A percentile compares a stretch with the other conserved stretches of the same genome.
Evolutionary conservation across 768 basidiomycete species (phyloP).

Genomic region (Suillus spraguei): DNA sequence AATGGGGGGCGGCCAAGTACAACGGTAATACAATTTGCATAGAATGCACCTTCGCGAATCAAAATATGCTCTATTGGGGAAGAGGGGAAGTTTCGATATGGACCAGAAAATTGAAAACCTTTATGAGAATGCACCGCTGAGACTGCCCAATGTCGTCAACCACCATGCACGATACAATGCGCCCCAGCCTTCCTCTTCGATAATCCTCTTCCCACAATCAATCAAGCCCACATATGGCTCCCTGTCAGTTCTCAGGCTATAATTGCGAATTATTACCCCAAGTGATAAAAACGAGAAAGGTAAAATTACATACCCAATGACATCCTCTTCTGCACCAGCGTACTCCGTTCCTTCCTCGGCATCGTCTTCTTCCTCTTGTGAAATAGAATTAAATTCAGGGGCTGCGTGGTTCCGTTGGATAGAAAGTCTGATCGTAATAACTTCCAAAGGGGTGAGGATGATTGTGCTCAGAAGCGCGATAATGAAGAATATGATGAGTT

Average conservation of each 20-base stretch:
- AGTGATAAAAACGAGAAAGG: not conserved
- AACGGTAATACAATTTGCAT: slow-evolving; percentile 21
- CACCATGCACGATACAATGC: slow-evolving; percentile 87
- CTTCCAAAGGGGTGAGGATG: slow-evolving; percentile 76
- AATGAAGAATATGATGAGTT: slow-evolving; percentile 55
- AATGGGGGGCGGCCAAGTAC: not conserved
- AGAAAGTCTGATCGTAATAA: slow-evolving; percentile 75
- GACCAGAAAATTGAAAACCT: not conserved
- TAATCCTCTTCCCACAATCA: slow-evolving; percentile 76
- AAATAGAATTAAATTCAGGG: slow-evolving; percentile 70
- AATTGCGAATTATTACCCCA: not conserved
- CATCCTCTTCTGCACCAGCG: slow-evolving; percentile 74
- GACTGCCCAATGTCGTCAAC: slow-evolving; percentile 69
- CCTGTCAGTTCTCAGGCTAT: slow-evolving; percentile 70
- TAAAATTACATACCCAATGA: slow-evolving; percentile 65
- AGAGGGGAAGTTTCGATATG: not conserved
- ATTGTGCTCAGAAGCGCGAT: slow-evolving; percentile 58
- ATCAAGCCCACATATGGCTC: slow-evolving; percentile 78
- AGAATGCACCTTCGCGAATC: not conserved
- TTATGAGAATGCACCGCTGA: slow-evolving; percentile 51
- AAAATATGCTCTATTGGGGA: too few species aligned
- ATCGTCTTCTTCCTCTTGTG: slow-evolving; percentile 73
- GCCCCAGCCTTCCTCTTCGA: slow-evolving; percentile 76
- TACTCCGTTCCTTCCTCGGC: slow-evolving; percentile 62
- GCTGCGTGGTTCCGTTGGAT: slow-evolving; percentile 86